Percentiles rank a stretch among this genome's conserved stretches.
Conservation (phyloP, 1,139 yeast genomes). For the Hansenula lynferdii region DNA sequence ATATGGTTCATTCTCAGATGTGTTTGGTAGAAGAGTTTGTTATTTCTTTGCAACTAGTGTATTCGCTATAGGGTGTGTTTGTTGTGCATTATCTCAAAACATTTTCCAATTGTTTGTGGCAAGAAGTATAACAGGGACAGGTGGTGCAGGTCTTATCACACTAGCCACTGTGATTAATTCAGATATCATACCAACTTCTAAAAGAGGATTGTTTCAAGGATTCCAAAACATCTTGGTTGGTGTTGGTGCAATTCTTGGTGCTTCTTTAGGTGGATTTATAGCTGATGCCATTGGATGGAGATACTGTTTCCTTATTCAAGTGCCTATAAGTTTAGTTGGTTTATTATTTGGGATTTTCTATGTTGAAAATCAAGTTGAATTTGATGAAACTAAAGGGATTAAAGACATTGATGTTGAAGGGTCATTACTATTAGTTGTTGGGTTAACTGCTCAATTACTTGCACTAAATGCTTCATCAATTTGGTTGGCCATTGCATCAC, state of each 20-base stretch:
- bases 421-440: conserved; percentile 45
- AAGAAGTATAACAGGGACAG: conserved; percentile 50
- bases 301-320: conserved; percentile 48
- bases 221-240: conserved; percentile 56
- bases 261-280: conserved; percentile 61
- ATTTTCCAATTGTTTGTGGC: conserved; percentile 47
- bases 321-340: conserved; percentile 52
- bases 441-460: conserved; percentile 28
- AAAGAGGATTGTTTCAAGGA: conserved; percentile 55
- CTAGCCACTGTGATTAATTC: conserved; percentile 46
- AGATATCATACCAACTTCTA: conserved; percentile 49
- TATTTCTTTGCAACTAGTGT: conserved; percentile 39
- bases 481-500: not conserved
- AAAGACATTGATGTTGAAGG: conserved; percentile 66
- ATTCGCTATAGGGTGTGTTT: conserved; percentile 46
- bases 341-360: conserved; percentile 32
- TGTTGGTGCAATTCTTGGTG: conserved; percentile 61
- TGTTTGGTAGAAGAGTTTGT: conserved; percentile 64
- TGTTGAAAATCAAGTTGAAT: conserved; percentile 24
- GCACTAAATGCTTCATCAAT: conserved; percentile 17
- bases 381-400: conserved; percentile 27
- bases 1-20: conserved; percentile 75
- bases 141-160: conserved; percentile 58
- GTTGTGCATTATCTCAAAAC: conserved; percentile 39
- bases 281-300: conserved; percentile 74